A percentile compares a stretch with the other conserved stretches of the same genome.
Conservation (phyloP, 1,139 yeast genomes). For the Debaryomyces sp. region DNA sequence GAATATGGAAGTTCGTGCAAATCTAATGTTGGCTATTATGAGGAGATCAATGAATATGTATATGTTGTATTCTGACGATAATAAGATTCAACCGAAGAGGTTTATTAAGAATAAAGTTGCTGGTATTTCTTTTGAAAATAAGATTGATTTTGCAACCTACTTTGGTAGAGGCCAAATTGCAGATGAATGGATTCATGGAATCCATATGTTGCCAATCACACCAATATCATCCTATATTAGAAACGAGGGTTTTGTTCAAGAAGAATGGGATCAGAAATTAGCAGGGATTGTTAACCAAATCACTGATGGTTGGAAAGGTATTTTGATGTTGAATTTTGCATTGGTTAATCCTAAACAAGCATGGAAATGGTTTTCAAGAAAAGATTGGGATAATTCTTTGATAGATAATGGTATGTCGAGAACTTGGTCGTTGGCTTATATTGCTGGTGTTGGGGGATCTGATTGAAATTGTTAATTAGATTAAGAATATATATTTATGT, state of each 20-base stretch:
- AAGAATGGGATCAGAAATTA: slow-evolving; percentile 47
- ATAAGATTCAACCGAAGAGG: slow-evolving; percentile 39
- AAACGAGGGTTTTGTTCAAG: slow-evolving; percentile 36
- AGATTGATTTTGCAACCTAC: slow-evolving; percentile 47
- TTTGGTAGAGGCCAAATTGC: slow-evolving; percentile 47
- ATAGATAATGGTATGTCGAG: slow-evolving; percentile 50
- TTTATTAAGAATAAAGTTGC: slow-evolving; percentile 46
- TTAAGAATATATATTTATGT: neutral
- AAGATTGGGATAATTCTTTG: slow-evolving; percentile 39
- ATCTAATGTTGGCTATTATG: slow-evolving; percentile 47
- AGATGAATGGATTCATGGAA: slow-evolving; percentile 52
- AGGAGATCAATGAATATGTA: slow-evolving; percentile 45
- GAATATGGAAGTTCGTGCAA: slow-evolving; percentile 41
- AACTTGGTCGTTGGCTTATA: slow-evolving; percentile 48
- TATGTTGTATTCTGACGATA: slow-evolving; percentile 44
- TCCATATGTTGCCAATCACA: slow-evolving; percentile 51
- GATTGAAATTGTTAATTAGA: neutral
- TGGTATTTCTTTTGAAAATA: slow-evolving; percentile 50
- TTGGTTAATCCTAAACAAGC: slow-evolving; percentile 38
- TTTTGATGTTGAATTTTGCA: slow-evolving; percentile 43
- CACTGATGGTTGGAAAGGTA: slow-evolving; percentile 51
- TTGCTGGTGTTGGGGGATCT: slow-evolving; percentile 41
- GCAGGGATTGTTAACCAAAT: slow-evolving; percentile 33
- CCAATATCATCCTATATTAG: slow-evolving; percentile 46
- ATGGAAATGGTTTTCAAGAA: slow-evolving; percentile 43